phyloP scores from a whole-genome alignment of 805 yeast genomes.

The Yarrowia deformans region DNA sequence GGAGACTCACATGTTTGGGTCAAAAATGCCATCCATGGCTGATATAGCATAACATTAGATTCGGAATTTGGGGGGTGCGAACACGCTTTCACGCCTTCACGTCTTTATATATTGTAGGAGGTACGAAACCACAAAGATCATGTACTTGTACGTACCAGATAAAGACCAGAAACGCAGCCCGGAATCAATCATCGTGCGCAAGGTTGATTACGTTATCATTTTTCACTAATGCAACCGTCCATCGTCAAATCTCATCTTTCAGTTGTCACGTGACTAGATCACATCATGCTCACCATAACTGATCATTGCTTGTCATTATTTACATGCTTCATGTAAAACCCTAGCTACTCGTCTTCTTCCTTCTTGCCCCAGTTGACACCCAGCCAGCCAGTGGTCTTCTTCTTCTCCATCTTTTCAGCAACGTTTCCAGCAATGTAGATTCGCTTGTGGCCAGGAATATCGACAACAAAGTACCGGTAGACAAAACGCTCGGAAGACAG shows the following conservation, averaged over 20 bases:
- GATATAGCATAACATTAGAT: conserved; percentile 39
- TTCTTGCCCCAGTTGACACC: conserved; percentile 90
- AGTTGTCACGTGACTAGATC: too few species aligned
- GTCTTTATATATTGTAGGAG: too few species aligned
- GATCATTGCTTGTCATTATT: conserved; percentile 21
- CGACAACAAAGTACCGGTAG: conserved; percentile 74
- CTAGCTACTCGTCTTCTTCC: conserved; percentile 54
- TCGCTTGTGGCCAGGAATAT: conserved; percentile 73
- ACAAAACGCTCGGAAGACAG: conserved; percentile 52
- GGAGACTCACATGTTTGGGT: background rate
- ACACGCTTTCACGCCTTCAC: background rate
- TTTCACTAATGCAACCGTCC: too few species aligned
- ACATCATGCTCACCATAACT: background rate
- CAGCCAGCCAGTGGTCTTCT: conserved; percentile 64
- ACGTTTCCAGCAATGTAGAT: conserved; percentile 57
- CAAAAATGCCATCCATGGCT: conserved; percentile 36
- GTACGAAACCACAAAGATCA: background rate
- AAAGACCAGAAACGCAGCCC: too few species aligned
- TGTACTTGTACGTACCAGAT: background rate
- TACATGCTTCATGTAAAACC: conserved; percentile 11
- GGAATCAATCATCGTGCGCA: too few species aligned
- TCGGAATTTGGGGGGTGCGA: background rate
- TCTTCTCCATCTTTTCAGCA: conserved; percentile 45
- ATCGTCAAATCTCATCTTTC: background rate
- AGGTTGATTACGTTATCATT: too few species aligned